Evolutionary conservation across 2,329 filamentous ascomycete species (phyloP), one percentile per base, ranked within the genome.

Genomic region (Domatiomyces catenatus): DNA sequence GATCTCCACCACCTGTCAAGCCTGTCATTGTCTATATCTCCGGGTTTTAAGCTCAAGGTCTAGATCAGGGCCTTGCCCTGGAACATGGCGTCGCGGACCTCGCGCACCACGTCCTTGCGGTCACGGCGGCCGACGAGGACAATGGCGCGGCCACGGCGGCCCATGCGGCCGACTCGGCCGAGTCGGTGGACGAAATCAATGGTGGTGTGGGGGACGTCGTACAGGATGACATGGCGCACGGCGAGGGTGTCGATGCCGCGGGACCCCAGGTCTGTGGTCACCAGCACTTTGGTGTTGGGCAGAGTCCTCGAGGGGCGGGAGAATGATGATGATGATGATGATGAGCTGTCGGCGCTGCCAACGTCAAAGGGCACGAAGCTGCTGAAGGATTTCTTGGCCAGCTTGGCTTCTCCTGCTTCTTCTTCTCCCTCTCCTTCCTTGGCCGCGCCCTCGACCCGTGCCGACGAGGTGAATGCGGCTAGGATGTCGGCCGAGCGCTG

Each of bases 141-240:
- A 56, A 96, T 81, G 18, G 88, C 92, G 50, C 89, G 76, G 15
- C 92, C 92, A 64, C 92, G 77, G 54, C 88, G 78, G 2, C 88
- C 88, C 87, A 96, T 96, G 32, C 92, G 79, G 0, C 92, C 92
- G 1, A 92, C 87, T 51, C 92, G 78, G 15, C 92, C 92, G 3
- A 96, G 78, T 15, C 93, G 83, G 67, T 98, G 93, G 62, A 98
- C 95, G 62, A 98, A 98, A 67, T 98, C 93, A 53, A 98, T 93
- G 0, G 88, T 94, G 0, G 86, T 94, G 64, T 96, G 90, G 3
- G 92, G 92, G n/a, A 98, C 90, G 64, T 98, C 88, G 66, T 94
- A 96, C 22, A 98, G 70, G 50, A 98, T 83, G 48, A 98, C 92
- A 58, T 94, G 86, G 51, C 86, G 78, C 17, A 96, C 90, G 17